Base-by-base conservation (phyloP, 208 protist species). In the Leishmania mexicana region DNA sequence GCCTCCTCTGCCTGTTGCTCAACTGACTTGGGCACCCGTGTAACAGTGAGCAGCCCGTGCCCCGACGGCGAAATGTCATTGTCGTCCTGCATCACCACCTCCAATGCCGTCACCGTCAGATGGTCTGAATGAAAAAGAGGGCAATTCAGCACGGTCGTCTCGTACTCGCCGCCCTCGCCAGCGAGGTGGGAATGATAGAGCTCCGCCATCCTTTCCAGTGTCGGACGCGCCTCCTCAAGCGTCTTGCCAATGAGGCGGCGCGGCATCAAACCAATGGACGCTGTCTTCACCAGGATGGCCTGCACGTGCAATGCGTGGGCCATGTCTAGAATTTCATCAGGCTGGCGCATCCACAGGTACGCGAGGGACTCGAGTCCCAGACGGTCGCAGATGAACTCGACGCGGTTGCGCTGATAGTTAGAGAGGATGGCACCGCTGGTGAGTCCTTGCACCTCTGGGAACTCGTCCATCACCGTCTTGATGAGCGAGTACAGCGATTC, bases 81-180 rank as follows among this genome's bases (percentile, higher is more conserved):
- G 70, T 92, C 89, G 75, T 95, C 92, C 42, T 97, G 93, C 79
- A 97, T 90, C 28, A 97, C 94, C 24, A 88, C 64, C 19, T 83
- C 58, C 19, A 94, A 45, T n/a, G 62, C 67, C 8, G 38, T 75
- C 75, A 96, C 84, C 1, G 78, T 75, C 42, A 97, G 80, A 13
- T 81, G 83, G 72, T 89, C 70, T 24, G 70, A 7, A 1, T 19
- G 70, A 78, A 93, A 96, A 17, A 99, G 85, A 0, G 99, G 99
- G 83, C 98, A 99, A 85, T 99, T 98, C 1, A 99, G 84, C 24
- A 98, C 97, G n/a, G 99, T 93, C 13, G 99, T 99, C 87, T 99
- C 99, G 92, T 99, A 99, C 91, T 99, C 99, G 45, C 99, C 99
- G 40, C 99, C 99, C 83, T 99, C 99, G 15, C 99, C 99, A 76